Conservation (phyloP, 768 basidiomycete genomes). For the Stropharia rugosoannulata region DNA sequence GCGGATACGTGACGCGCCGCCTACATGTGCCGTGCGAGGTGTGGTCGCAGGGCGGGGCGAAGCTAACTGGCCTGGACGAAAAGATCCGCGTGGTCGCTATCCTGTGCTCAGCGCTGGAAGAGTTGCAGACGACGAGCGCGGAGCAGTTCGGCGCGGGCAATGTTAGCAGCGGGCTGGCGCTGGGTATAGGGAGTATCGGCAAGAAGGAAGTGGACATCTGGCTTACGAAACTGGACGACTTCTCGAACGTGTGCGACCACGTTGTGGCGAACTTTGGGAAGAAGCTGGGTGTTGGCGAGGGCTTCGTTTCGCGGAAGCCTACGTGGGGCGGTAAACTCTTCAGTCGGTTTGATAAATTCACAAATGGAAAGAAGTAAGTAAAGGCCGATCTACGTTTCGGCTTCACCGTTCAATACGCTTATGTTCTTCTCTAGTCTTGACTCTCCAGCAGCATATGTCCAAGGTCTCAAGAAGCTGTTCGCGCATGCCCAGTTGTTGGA, state of each 20-base stretch:
- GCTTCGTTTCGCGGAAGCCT: constrained; percentile 80
- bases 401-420: constrained; percentile 9
- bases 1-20: constrained; percentile 86
- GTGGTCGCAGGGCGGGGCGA: constrained; percentile 90
- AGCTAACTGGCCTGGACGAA: constrained; percentile 76
- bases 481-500: constrained; percentile 77
- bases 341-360: constrained; percentile 78
- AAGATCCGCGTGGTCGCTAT: constrained; percentile 86
- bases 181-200: constrained; percentile 76
- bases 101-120: constrained; percentile 75
- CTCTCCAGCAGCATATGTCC: constrained; percentile 83
- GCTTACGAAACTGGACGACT: constrained; percentile 78
- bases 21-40: constrained; percentile 88
- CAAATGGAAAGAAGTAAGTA: constrained; percentile 84
- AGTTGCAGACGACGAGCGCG: constrained; percentile 68
- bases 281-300: constrained; percentile 87
- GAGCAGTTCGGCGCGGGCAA: constrained; percentile 80
- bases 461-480: constrained; percentile 74
- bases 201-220: constrained; percentile 79
- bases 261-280: constrained; percentile 82
- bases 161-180: constrained; percentile 68
- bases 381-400: constrained; percentile 1
- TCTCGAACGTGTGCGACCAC: constrained; percentile 74
- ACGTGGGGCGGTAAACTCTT: constrained; percentile 76
- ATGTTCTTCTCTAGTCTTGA: constrained; percentile 59